A percentile compares a stretch with the other conserved stretches of the same genome.
Conservation (phyloP, 495 filamentous ascomycete genomes). For the Sporormia fimetaria region DNA sequence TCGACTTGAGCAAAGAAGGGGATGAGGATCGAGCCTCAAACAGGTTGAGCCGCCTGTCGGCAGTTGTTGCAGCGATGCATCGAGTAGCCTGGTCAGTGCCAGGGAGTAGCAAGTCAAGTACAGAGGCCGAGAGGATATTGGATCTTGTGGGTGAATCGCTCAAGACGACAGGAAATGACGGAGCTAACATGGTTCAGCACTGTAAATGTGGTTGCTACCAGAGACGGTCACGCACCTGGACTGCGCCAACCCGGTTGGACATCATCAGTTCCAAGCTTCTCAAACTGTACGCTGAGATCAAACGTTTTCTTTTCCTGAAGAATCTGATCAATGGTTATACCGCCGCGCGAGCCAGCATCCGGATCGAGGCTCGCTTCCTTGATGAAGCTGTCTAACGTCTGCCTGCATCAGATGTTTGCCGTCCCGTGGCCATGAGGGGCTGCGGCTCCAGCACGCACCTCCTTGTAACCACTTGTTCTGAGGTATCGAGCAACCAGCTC, state of each 20-base stretch:
- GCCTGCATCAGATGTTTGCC: conserved; percentile 12
- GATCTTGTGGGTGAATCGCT: conserved; percentile 38
- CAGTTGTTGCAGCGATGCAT: conserved; percentile 39
- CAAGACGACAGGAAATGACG: conserved; percentile 36
- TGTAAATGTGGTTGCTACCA: not conserved
- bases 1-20: conserved; percentile 26
- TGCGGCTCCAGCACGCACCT: conserved; percentile 30
- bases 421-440: not conserved
- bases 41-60: conserved; percentile 43
- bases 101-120: conserved; percentile 32
- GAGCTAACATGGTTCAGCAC: conserved; percentile 34
- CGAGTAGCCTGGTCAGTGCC: not conserved
- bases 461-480: conserved; percentile 46
- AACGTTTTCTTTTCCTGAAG: conserved; percentile 55
- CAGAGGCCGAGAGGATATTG: conserved; percentile 45
- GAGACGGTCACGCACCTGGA: conserved; percentile 36
- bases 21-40: conserved; percentile 29
- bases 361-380: conserved; percentile 47
- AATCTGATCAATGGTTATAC: conserved; percentile 51
- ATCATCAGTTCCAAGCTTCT: conserved; percentile 41
- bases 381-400: conserved; percentile 50
- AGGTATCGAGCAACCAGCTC: conserved; percentile 53
- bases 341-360: conserved; percentile 37
- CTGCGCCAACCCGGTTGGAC: conserved; percentile 37
- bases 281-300: conserved; percentile 46